A percentile compares a stretch with the other conserved stretches of the same genome.
These are phyloP conservation scores for Fusarium humuli DNA, from an alignment of 2,329 filamentous ascomycete genomes.

Conservation along the genomic window DNA sequence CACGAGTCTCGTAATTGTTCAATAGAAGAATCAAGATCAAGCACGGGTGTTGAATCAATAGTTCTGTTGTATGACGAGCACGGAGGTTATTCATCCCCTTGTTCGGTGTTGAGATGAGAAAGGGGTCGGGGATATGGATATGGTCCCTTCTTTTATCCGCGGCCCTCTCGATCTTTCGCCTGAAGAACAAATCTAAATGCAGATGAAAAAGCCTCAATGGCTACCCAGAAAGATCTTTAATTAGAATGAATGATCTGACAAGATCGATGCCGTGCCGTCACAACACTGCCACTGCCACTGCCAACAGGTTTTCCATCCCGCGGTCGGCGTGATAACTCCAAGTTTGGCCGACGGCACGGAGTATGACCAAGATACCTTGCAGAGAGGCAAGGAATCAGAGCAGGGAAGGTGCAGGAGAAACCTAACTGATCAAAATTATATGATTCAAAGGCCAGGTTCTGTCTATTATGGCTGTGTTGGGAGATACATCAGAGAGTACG, in stretches of 20 bases:
- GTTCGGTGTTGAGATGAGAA: constrained; percentile 13
- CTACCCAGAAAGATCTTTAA: not conserved
- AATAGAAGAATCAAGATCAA: not conserved
- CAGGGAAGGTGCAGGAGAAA: not conserved
- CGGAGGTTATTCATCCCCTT: not conserved
- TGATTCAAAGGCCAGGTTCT: not conserved
- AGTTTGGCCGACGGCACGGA: constrained; percentile 10
- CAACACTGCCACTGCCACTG: constrained; percentile 5
- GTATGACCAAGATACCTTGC: not conserved
- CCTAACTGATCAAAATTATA: not conserved
- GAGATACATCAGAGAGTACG: not conserved
- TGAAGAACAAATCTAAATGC: not conserved
- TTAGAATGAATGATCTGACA: constrained; percentile 11
- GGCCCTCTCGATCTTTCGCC: not conserved
- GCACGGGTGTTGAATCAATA: not conserved
- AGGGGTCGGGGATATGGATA: constrained; percentile 4
- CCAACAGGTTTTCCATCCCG: constrained; percentile 2
- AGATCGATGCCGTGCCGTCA: constrained; percentile 3
- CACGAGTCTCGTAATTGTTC: not conserved
- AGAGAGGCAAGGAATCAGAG: not conserved
- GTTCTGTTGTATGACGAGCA: not conserved
- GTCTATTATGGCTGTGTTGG: not conserved
- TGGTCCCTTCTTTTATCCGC: not conserved
- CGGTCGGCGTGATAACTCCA: constrained; percentile 7
- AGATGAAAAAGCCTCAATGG: not conserved